Conservation (phyloP, 345 rosid genomes). For the Eucalyptus globulus region DNA sequence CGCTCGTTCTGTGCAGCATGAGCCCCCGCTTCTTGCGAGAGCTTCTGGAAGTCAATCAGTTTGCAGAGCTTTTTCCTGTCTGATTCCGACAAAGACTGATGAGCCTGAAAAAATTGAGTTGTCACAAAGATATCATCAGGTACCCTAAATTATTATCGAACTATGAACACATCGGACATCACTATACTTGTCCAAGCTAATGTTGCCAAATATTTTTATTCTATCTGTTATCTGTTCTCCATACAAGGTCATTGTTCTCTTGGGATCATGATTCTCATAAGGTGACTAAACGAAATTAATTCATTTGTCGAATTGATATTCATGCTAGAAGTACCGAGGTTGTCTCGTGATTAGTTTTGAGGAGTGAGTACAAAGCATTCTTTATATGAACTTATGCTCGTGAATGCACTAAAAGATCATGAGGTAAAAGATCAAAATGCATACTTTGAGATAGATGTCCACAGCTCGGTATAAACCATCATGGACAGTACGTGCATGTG, state of each 20-base stretch:
- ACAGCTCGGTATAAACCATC: conserved; percentile 88
- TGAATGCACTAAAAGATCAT: background rate
- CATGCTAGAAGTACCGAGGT: background rate
- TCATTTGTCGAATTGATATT: background rate
- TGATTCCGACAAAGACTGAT: conserved; percentile 57
- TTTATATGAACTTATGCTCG: background rate
- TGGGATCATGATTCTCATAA: background rate
- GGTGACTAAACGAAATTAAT: background rate
- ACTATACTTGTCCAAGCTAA: background rate
- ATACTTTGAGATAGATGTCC: conserved; percentile 86
- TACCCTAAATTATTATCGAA: background rate
- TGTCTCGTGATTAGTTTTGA: background rate
- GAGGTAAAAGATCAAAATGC: background rate
- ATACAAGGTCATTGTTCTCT: background rate
- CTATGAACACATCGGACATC: background rate
- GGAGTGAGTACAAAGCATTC: background rate
- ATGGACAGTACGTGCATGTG: conserved; percentile 80
- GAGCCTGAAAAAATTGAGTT: conserved; percentile 36
- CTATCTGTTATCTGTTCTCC: background rate
- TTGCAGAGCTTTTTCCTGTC: conserved; percentile 82
- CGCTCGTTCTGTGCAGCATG: conserved; percentile 97
- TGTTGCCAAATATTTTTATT: background rate
- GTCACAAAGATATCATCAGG: background rate
- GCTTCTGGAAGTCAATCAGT: conserved; percentile 89
- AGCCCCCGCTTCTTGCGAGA: conserved; percentile 94